A percentile compares a stretch with the other conserved stretches of the same genome.
phyloP scores from a whole-genome alignment of 2,329 filamentous ascomycete species.

The Neopestalotiopsis sp. region DNA sequence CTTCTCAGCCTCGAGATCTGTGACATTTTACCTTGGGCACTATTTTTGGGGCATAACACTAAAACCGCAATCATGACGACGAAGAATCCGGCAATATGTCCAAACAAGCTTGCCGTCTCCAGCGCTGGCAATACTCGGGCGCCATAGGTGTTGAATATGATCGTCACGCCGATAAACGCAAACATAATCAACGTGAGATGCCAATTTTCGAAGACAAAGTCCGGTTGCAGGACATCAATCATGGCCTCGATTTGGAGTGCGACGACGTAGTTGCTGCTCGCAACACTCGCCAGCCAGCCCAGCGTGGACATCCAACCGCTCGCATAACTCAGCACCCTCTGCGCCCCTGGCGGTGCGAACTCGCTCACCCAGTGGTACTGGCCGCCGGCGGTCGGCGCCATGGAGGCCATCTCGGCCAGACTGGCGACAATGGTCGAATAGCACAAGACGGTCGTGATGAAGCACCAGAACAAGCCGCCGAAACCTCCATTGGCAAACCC shows the following conservation, averaged over 20 bases:
- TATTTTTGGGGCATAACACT: neutral
- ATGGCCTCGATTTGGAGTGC: slow-evolving; percentile 20
- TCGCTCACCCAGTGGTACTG: slow-evolving; percentile 23
- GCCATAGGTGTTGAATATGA: neutral
- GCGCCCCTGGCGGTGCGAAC: slow-evolving; percentile 16
- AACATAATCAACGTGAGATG: neutral
- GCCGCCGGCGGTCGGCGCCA: slow-evolving; percentile 21
- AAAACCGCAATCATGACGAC: neutral
- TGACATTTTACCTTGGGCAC: neutral
- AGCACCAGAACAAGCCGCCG: slow-evolving; percentile 31
- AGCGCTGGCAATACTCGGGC: neutral
- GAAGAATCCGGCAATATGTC: slow-evolving; percentile 1
- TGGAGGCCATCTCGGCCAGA: slow-evolving; percentile 24
- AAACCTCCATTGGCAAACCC: slow-evolving; percentile 27
- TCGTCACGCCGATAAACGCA: neutral
- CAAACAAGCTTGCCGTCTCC: neutral
- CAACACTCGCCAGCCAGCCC: slow-evolving; percentile 21
- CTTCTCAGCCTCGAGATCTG: neutral
- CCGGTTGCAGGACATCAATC: slow-evolving; percentile 21
- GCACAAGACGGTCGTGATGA: slow-evolving; percentile 25
- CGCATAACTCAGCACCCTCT: slow-evolving; percentile 21
- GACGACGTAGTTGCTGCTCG: slow-evolving; percentile 23
- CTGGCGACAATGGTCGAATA: slow-evolving; percentile 25
- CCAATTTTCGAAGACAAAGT: slow-evolving; percentile 16
- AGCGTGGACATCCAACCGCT: slow-evolving; percentile 23